These are phyloP conservation scores for Drechslerella coelobrocha DNA, from an alignment of 2,329 filamentous ascomycete species.

Conservation along the genomic window DNA sequence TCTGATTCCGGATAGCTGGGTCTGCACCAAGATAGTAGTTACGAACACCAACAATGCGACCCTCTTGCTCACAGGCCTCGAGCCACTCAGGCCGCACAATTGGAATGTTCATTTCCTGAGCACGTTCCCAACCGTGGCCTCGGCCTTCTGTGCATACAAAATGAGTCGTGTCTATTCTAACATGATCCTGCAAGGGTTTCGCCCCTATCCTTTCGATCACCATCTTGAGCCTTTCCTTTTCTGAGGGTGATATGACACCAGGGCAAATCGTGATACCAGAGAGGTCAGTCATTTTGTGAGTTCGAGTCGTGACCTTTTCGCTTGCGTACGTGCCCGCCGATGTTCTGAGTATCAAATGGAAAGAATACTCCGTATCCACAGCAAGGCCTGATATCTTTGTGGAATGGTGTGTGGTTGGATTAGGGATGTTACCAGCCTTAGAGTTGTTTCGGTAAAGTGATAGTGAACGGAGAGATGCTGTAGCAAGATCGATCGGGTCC, in stretches of 20 bases:
- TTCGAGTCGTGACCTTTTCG: constrained; percentile 83
- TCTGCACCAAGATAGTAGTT: constrained; percentile 95
- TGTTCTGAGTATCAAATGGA: constrained; percentile 89
- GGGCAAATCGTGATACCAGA: constrained; percentile 94
- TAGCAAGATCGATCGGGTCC: constrained; percentile 92
- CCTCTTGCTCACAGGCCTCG: constrained; percentile 91
- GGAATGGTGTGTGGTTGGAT: constrained; percentile 83
- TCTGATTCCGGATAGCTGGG: constrained; percentile 30
- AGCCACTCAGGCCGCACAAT: constrained; percentile 97
- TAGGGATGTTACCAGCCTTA: constrained; percentile 93
- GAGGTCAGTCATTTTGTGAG: constrained; percentile 98
- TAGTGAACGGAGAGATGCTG: constrained; percentile 85
- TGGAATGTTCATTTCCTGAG: constrained; percentile 95
- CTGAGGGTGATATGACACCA: constrained; percentile 75
- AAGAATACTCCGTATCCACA: constrained; percentile 95
- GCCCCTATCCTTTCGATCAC: constrained; percentile 89
- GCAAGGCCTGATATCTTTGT: constrained; percentile 96
- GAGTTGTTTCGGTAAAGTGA: constrained; percentile 94
- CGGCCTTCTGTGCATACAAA: constrained; percentile 95
- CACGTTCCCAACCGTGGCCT: constrained; percentile 92
- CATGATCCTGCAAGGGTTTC: constrained; percentile 79
- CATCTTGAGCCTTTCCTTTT: constrained; percentile 73
- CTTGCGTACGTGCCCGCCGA: constrained; percentile 85
- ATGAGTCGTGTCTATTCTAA: constrained; percentile 96
- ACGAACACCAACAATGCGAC: constrained; percentile 88